Evolutionary conservation across 805 yeast genomes (phyloP), one percentile per base, ranked within the genome.

Genomic region (Ogataea pignaliae): DNA sequence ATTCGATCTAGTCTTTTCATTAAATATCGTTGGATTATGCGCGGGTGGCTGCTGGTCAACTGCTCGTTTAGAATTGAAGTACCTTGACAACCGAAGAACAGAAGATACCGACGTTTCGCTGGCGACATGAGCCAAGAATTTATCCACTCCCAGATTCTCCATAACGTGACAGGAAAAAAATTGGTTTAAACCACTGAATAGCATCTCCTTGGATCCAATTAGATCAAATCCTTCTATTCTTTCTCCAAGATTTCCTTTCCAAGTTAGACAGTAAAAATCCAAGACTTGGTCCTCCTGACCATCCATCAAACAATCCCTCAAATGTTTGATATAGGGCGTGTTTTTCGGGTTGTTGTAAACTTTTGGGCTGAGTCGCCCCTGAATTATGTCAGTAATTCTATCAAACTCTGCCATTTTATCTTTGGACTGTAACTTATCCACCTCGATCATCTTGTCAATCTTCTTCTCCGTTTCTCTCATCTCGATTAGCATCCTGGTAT

Each of bases 391-490:
- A 2, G 43, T 45, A n/a, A 45, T 36, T n/a, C 39, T 33, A n/a
- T 36, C 44, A 30, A 34, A 37, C 7, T 38, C 42, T 12, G 37
- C 43, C 41, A 40, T 21, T 26, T 40, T 37, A 21, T 40, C 34
- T 10, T 28, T 33, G 10, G 41, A 40, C 10, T 43, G 49, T 11
- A 26, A 18, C 39, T 38, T 42, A 28, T 51, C 54, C 12, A 36
- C 28, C 28, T 45, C 43, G 10, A 52, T 34, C 47, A 51, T 29
- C 17, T 36, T 36, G 10, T 52, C 55, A 10, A 54, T 50, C 33
- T 50, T 53, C 21, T 51, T 54, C 43, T 55, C 56, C 18, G 44
- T 41, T n/a, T 40, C 36, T 10, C 51, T 39, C 9, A 36, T 17
- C 3, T 44, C 37, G 14, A 50, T 39, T 29, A 55, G 36, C 15